Conservation (phyloP, 441 rosid species). For the Euphorbia schlechtendalii region DNA sequence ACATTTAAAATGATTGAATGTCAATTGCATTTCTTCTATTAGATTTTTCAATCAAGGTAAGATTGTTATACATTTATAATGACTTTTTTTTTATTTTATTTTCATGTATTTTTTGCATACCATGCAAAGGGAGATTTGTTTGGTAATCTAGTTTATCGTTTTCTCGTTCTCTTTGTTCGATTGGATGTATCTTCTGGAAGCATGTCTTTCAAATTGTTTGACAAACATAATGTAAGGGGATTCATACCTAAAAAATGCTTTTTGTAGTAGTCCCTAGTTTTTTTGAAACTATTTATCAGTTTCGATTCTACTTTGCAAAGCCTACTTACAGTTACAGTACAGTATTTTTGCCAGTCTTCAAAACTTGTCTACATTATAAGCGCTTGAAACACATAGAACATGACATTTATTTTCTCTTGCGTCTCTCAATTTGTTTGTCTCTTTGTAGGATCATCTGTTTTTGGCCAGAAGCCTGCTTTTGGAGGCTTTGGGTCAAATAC, state of each 20-base stretch:
- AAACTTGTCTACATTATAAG: background rate
- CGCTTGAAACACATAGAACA: background rate
- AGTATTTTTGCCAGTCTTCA: background rate
- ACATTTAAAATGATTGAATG: background rate
- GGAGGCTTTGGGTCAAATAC: slow-evolving; percentile 66
- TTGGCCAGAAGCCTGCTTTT: slow-evolving; percentile 67
- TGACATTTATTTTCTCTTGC: background rate
- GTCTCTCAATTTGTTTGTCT: slow-evolving; percentile 7
- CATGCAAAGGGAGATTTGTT: background rate
- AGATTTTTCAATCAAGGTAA: background rate
- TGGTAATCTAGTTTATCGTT: background rate
- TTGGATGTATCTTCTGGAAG: background rate
- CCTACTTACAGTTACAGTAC: background rate
- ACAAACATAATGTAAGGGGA: background rate
- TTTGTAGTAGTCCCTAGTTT: background rate
- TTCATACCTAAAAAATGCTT: background rate
- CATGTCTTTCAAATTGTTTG: background rate
- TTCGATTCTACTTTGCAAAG: background rate
- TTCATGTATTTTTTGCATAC: background rate
- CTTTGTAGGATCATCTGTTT: slow-evolving; percentile 46
- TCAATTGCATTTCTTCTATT: background rate
- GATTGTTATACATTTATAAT: background rate
- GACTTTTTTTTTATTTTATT: background rate
- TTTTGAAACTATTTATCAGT: background rate
- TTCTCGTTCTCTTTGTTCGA: background rate